Conservation (phyloP, 768 basidiomycete species). For the Calvatia gigantea region DNA sequence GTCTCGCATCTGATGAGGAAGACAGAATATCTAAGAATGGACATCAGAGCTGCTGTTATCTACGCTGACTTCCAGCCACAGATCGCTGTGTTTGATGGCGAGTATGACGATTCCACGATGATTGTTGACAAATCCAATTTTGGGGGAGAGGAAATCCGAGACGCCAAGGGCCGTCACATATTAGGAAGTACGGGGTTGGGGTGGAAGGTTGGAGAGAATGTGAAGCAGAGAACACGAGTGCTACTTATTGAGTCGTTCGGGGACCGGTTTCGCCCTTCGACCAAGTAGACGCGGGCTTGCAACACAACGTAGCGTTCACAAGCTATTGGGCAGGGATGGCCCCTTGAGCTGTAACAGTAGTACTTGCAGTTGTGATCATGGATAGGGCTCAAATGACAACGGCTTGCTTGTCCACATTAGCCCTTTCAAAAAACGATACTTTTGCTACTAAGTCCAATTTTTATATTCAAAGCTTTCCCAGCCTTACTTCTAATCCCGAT, state of each 20-base stretch:
- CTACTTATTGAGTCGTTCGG: not conserved
- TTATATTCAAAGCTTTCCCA: too few species aligned
- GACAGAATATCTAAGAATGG: conserved; percentile 1
- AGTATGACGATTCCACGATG: not conserved
- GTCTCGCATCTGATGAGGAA: not conserved
- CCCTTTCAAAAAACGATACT: too few species aligned
- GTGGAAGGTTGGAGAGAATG: not conserved
- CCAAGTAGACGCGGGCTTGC: too few species aligned
- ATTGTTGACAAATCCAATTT: not conserved
- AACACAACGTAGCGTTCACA: too few species aligned
- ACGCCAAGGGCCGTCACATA: not conserved
- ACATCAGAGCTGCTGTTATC: not conserved
- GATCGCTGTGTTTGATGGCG: not conserved
- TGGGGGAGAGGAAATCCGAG: not conserved
- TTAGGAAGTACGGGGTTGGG: conserved; percentile 10
- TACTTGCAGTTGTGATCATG: too few species aligned
- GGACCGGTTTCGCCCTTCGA: too few species aligned
- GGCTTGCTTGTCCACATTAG: too few species aligned
- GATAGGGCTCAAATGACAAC: too few species aligned
- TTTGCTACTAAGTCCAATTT: too few species aligned
- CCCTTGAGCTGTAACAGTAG: too few species aligned
- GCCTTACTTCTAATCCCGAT: too few species aligned
- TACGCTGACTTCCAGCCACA: conserved; percentile 4
- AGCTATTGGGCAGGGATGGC: too few species aligned
- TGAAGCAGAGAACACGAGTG: not conserved